Conservation (phyloP, 306 rosid genomes). For the Fragaria nilgerrensis region DNA sequence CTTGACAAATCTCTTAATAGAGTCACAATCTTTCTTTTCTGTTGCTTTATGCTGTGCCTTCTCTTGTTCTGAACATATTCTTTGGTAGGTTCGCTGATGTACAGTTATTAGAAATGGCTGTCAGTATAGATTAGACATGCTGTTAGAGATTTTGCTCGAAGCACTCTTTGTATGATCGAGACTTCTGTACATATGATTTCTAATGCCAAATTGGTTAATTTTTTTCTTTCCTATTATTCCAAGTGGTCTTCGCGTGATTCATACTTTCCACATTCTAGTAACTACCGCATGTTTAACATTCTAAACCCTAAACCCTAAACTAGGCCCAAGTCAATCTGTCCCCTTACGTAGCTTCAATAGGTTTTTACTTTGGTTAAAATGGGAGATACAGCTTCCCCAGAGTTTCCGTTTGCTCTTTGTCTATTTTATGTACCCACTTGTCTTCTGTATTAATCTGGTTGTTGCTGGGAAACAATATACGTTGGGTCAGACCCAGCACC, state of each 20-base stretch:
- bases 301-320: no score
- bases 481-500: background rate
- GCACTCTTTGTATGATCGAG: constrained; percentile 1
- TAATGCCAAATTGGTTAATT: background rate
- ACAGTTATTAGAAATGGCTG: constrained; percentile 28
- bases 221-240: background rate
- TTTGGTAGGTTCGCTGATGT: constrained; percentile 22
- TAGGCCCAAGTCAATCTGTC: background rate
- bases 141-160: constrained; percentile 24
- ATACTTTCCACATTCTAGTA: background rate
- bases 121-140: constrained; percentile 19
- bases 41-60: constrained; percentile 76
- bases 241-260: background rate
- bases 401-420: background rate
- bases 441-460: no score
- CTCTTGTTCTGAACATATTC: constrained; percentile 59
- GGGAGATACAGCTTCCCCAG: background rate
- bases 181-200: constrained; percentile 10
- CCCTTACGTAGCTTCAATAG: background rate
- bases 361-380: background rate
- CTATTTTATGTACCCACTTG: background rate
- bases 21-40: constrained; percentile 69
- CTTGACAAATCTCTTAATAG: constrained; percentile 73
- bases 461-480: background rate
- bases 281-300: no score